phyloP scores from a whole-genome alignment of 192 early-diverging fungal species.

The Lobulomyces angularis region DNA sequence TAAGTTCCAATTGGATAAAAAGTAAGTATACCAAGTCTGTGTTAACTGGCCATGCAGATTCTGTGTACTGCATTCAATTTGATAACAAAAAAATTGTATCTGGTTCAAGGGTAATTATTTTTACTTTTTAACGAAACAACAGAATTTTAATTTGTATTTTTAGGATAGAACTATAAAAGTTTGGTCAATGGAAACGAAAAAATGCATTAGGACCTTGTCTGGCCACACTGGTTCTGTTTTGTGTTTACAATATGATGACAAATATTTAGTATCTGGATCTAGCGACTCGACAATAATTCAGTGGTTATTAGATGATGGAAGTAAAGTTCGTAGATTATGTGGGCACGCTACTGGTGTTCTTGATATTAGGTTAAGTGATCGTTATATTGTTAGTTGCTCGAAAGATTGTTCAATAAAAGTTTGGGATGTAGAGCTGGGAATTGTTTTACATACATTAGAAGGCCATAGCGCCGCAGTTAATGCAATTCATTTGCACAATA shows the following conservation, averaged over 20 bases:
- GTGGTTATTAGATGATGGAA: constrained; percentile 42
- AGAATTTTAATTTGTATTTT: too few relatives aligned
- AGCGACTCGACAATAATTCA: constrained; percentile 35
- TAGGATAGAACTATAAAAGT: constrained; percentile 6
- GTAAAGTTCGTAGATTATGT: constrained; percentile 28
- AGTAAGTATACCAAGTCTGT: constrained; percentile 13
- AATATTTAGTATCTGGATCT: constrained; percentile 35
- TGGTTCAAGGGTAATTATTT: constrained; percentile 31
- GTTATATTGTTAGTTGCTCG: constrained; percentile 70
- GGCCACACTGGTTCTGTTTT: constrained; percentile 39
- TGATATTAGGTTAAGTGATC: constrained; percentile 70
- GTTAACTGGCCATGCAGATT: constrained; percentile 33
- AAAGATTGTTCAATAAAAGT: constrained; percentile 86
- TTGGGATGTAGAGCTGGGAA: constrained; percentile 56
- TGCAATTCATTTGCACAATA: constrained; percentile 64
- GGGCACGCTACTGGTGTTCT: constrained; percentile 77
- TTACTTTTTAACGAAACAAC: too few relatives aligned
- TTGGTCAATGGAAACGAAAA: constrained; percentile 2
- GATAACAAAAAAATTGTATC: constrained; percentile 23
- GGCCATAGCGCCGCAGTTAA: constrained; percentile 94
- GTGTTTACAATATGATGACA: constrained; percentile 40
- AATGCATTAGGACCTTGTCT: constrained; percentile 10
- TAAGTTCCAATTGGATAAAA: constrained; percentile 31
- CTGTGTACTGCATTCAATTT: constrained; percentile 48
- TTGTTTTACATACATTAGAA: constrained; percentile 45